Conservation (phyloP, 2,329 filamentous ascomycete genomes). For the Sarocladium kiliense region DNA sequence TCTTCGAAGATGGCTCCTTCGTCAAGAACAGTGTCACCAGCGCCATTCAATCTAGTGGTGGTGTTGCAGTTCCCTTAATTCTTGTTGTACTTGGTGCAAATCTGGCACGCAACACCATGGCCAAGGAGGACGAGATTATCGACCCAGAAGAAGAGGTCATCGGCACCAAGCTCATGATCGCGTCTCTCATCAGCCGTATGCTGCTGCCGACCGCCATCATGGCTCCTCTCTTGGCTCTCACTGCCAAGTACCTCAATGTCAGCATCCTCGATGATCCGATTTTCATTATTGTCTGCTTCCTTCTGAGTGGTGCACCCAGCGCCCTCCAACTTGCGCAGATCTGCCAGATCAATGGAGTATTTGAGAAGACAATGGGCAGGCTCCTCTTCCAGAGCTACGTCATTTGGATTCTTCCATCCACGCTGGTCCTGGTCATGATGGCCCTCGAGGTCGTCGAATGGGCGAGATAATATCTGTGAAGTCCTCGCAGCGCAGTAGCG, state of each 20-base stretch:
- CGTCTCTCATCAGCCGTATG: conserved; percentile 86
- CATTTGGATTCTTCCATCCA: conserved; percentile 74
- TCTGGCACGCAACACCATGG: conserved; percentile 83
- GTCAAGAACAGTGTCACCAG: conserved; percentile 88
- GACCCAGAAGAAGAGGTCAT: conserved; percentile 67
- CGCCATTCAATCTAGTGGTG: conserved; percentile 77
- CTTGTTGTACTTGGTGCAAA: conserved; percentile 94
- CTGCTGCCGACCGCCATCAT: conserved; percentile 85
- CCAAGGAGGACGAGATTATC: conserved; percentile 53
- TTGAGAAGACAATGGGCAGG: conserved; percentile 88
- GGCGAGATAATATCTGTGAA: conserved; percentile 45
- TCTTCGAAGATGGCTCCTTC: conserved; percentile 87
- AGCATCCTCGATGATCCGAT: conserved; percentile 97
- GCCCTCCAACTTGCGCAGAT: conserved; percentile 95
- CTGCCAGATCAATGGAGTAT: conserved; percentile 96
- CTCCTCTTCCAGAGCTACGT: conserved; percentile 77
- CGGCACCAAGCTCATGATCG: conserved; percentile 74
- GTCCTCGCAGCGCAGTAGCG: too few species aligned
- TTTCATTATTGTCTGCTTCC: conserved; percentile 95
- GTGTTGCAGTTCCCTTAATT: conserved; percentile 91
- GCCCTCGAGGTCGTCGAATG: conserved; percentile 91
- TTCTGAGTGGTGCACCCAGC: conserved; percentile 88
- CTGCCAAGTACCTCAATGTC: conserved; percentile 85
- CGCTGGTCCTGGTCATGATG: conserved; percentile 81
- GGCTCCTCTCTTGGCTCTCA: conserved; percentile 80